Conservation (phyloP, 352 stramenopile species). For the Plasmopara halstedii region DNA sequence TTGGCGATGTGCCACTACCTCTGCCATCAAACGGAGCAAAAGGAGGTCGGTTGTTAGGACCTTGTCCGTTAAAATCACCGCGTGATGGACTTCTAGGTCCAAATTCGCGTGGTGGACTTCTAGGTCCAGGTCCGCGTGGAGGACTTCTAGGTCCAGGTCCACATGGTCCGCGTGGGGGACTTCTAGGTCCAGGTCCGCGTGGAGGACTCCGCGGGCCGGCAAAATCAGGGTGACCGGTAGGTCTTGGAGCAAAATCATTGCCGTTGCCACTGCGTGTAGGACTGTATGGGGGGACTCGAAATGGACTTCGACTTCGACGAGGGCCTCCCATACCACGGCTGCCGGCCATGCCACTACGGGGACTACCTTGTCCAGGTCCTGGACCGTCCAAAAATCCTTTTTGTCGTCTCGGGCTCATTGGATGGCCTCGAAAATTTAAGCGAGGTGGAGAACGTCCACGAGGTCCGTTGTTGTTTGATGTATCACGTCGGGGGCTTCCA, state of each 20-base stretch:
- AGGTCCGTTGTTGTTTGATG: conserved; percentile 11
- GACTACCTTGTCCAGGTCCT: conserved; percentile 17
- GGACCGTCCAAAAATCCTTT: conserved; percentile 22
- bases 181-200: conserved; percentile 4
- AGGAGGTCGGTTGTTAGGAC: conserved; percentile 6
- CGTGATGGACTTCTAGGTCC: conserved; percentile 1
- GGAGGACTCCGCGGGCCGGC: conserved; percentile 9
- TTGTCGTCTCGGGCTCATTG: conserved; percentile 19
- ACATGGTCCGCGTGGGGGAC: no score
- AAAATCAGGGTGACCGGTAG: conserved; percentile 4
- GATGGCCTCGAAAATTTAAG: conserved; percentile 15
- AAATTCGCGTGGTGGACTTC: conserved; percentile 11
- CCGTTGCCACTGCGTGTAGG: conserved; percentile 21
- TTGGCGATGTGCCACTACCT: conserved; percentile 13
- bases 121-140: conserved; percentile 3
- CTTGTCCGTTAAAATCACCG: conserved; percentile 6
- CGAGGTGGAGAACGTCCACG: conserved; percentile 20
- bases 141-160: conserved; percentile 9
- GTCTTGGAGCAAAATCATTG: conserved; percentile 8
- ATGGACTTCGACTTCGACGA: conserved; percentile 16
- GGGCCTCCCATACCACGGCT: conserved; percentile 14
- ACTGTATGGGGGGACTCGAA: conserved; percentile 8
- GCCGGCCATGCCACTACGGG: conserved; percentile 14
- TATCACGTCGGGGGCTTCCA: conserved; percentile 13
- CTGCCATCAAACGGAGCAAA: conserved; percentile 20